Conservation (phyloP, 176 grass and related monocot species). For the Oryza glaberrima region DNA sequence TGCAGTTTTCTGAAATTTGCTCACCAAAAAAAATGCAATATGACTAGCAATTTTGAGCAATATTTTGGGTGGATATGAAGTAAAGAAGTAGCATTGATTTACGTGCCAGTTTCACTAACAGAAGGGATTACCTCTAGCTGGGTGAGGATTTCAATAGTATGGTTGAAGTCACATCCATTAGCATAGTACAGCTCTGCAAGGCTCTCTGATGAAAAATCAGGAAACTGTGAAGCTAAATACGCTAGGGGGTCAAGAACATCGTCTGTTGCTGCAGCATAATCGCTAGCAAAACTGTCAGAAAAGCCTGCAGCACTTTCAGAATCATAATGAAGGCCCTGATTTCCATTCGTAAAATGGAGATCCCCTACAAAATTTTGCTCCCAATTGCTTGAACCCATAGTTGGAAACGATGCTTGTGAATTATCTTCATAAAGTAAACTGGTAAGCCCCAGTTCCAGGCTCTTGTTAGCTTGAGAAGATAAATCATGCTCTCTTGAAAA, state of each 20-base stretch:
- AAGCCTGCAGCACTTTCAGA: constrained; percentile 51
- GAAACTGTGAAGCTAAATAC: constrained; percentile 79
- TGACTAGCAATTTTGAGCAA: background rate
- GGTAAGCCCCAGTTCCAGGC: constrained; percentile 47
- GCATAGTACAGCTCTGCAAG: constrained; percentile 87
- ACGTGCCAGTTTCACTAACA: background rate
- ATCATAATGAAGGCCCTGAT: constrained; percentile 57
- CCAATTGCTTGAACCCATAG: constrained; percentile 68
- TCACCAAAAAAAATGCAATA: background rate
- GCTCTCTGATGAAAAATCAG: constrained; percentile 85
- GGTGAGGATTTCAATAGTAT: constrained; percentile 82
- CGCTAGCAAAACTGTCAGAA: constrained; percentile 53
- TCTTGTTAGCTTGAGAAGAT: constrained; percentile 50
- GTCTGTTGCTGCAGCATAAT: constrained; percentile 61
- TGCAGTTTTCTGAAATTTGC: no score
- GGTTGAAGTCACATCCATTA: constrained; percentile 84
- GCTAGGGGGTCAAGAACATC: constrained; percentile 61
- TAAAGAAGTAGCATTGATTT: constrained; percentile 3
- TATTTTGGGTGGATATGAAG: background rate
- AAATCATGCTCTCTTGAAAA: constrained; percentile 53
- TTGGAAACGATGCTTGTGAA: constrained; percentile 52
- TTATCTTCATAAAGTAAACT: constrained; percentile 59
- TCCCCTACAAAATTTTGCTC: constrained; percentile 49
- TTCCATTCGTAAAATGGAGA: constrained; percentile 51
- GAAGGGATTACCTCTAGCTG: constrained; percentile 86